Percentiles rank a stretch among this genome's conserved stretches.
Evolutionary conservation across 2,329 filamentous ascomycete genomes (phyloP).

Genomic region (Penicillium sp.): DNA sequence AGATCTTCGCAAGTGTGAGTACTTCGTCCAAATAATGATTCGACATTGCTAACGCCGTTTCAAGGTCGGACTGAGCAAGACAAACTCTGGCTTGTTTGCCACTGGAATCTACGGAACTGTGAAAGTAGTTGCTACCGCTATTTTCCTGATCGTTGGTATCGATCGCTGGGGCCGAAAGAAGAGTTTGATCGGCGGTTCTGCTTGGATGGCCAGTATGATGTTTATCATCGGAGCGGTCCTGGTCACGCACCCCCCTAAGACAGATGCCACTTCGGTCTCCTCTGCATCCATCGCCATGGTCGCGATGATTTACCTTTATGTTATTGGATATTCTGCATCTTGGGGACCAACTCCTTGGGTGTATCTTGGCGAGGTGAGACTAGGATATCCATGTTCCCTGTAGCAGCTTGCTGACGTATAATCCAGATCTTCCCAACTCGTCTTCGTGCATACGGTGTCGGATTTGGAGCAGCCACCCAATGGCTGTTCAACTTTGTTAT

Average conservation of each 20-base stretch:
- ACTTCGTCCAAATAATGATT: not conserved
- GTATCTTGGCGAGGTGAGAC: constrained; percentile 33
- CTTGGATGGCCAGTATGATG: constrained; percentile 41
- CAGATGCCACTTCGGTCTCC: constrained; percentile 28
- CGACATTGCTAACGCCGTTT: not conserved
- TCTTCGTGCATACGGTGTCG: constrained; percentile 43
- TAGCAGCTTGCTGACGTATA: not conserved
- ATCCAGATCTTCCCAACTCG: constrained; percentile 42
- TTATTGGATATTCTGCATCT: constrained; percentile 33
- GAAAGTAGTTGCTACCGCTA: constrained; percentile 38
- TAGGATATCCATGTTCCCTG: not conserved
- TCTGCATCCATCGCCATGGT: constrained; percentile 39
- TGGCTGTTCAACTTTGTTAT: constrained; percentile 48
- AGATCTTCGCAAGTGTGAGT: constrained; percentile 35
- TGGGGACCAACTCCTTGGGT: constrained; percentile 35
- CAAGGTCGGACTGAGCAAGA: constrained; percentile 33
- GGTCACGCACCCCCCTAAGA: constrained; percentile 35
- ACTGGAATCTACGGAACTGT: constrained; percentile 42
- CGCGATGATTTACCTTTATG: constrained; percentile 55
- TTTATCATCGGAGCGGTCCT: constrained; percentile 40
- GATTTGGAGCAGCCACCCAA: constrained; percentile 40
- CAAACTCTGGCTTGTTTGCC: constrained; percentile 38
- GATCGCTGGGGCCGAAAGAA: constrained; percentile 40
- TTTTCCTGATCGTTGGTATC: constrained; percentile 41
- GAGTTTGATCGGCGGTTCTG: constrained; percentile 37